Evolutionary conservation across 2,329 filamentous ascomycete species (phyloP).

Genomic region (Plectosphaerella plurivora): DNA sequence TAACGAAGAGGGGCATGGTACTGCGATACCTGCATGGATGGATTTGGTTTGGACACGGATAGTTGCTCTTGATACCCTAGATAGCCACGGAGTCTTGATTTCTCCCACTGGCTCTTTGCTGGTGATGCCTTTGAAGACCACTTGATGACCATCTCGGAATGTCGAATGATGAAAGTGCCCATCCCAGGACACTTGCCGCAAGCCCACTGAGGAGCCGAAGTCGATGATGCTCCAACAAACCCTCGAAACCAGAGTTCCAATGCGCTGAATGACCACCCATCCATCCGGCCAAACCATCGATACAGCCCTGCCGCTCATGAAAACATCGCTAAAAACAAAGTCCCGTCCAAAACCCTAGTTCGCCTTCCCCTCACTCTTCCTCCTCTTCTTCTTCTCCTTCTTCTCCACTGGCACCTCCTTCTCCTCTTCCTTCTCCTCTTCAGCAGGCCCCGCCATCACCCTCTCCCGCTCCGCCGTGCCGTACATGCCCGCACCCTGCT

Average conservation of each 20-base stretch:
- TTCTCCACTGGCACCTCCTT: background rate
- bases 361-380: background rate
- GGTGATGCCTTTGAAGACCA: background rate
- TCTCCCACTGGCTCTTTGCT: background rate
- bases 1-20: background rate
- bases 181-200: too few relatives aligned
- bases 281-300: too few relatives aligned
- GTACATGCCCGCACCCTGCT: conserved; percentile 63
- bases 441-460: conserved; percentile 6
- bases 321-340: too few relatives aligned
- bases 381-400: background rate
- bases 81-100: background rate
- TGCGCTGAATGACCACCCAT: too few relatives aligned
- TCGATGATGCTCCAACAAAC: too few relatives aligned
- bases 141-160: background rate
- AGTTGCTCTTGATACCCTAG: background rate
- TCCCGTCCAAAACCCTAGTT: too few relatives aligned
- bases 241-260: too few relatives aligned
- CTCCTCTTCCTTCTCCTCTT: conserved; percentile 1
- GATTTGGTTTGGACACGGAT: background rate
- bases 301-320: background rate
- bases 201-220: too few relatives aligned
- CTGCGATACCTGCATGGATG: background rate
- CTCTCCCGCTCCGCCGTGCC: conserved; percentile 34
- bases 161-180: background rate